These are phyloP conservation scores for Aspergillus clavatus DNA, from an alignment of 2,329 filamentous ascomycete species.

Conservation along the genomic window DNA sequence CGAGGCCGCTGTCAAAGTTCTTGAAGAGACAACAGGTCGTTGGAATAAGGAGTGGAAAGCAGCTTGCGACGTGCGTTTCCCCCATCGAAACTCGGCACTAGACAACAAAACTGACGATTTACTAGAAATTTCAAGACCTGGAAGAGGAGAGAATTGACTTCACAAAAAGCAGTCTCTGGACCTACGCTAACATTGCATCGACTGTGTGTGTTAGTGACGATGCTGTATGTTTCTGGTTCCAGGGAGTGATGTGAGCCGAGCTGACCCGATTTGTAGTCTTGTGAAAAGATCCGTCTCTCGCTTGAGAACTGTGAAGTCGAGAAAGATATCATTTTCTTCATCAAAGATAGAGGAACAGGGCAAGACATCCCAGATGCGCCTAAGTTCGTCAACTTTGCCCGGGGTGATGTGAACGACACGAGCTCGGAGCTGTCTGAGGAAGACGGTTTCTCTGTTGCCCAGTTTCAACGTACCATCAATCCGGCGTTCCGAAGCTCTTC, in stretches of 20 bases:
- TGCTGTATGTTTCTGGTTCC: slow-evolving; percentile 46
- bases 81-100: neutral
- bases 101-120: slow-evolving; percentile 17
- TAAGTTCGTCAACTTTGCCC: slow-evolving; percentile 98
- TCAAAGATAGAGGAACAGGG: slow-evolving; percentile 81
- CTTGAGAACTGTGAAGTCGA: slow-evolving; percentile 95
- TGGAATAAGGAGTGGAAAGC: slow-evolving; percentile 99
- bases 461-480: slow-evolving; percentile 93
- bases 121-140: slow-evolving; percentile 91
- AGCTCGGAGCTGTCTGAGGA: slow-evolving; percentile 81
- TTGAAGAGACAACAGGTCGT: slow-evolving; percentile 89
- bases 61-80: slow-evolving; percentile 65
- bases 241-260: neutral
- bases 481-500: slow-evolving; percentile 94
- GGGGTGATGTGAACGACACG: slow-evolving; percentile 70
- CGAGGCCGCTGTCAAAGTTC: slow-evolving; percentile 81
- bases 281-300: slow-evolving; percentile 90
- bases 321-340: slow-evolving; percentile 86
- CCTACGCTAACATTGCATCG: slow-evolving; percentile 93
- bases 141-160: slow-evolving; percentile 97
- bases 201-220: slow-evolving; percentile 98
- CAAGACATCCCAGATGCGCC: slow-evolving; percentile 97
- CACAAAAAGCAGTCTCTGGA: slow-evolving; percentile 96
- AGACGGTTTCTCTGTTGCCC: slow-evolving; percentile 93
- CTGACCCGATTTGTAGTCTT: slow-evolving; percentile 52